Base-by-base conservation (phyloP, 2,329 filamentous ascomycete species). In the Penicillium polonicum region DNA sequence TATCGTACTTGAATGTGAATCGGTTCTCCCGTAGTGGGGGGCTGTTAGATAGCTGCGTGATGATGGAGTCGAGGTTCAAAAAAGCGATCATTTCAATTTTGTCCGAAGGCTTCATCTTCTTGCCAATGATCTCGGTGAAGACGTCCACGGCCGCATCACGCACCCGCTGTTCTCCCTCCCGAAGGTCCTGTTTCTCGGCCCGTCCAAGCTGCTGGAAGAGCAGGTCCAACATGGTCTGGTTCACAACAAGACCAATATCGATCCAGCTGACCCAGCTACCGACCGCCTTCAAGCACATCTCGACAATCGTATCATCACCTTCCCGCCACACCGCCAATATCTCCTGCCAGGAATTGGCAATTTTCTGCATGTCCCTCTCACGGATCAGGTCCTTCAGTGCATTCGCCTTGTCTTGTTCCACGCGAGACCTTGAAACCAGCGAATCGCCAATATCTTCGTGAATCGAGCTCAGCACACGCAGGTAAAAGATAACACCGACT, bases 241-340 rank as follows among this genome's bases (percentile, higher is more conserved):
- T 96, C 68, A 99, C 91, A 44, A 99, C 87, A 57, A 99, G 81
- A 50, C 89, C 90, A 68, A 99, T 97, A 71, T 97, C 94, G 70
- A 95, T 96, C 94, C 94, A 99, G 82, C 92, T 95, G 60, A 96
- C 92, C 93, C 94, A 99, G 74, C 93, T 94, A 38, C 91, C 92
- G 64, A 99, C 86, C n/a, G 92, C 89, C 76, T 89, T 91, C 52
- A 99, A 82, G 67, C 90, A 92, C 82, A 95, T 87, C 74, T 97
- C 92, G 43, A 96, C 83, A 57, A 97, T 83, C 42, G 78, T 74
- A 69, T 92, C 87, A 65, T 89, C 85, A 57, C 86, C 83, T 55
- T 85, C 84, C 64, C 83, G 81, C 83, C 92, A 97, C 68, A 88
- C 85, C 12, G 85, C 82, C 55, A 99, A 82, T 44, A 99, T 88